phyloP scores from a whole-genome alignment of 371 early-diverging fungal species.

The Dinochytrium kinnereticum region DNA sequence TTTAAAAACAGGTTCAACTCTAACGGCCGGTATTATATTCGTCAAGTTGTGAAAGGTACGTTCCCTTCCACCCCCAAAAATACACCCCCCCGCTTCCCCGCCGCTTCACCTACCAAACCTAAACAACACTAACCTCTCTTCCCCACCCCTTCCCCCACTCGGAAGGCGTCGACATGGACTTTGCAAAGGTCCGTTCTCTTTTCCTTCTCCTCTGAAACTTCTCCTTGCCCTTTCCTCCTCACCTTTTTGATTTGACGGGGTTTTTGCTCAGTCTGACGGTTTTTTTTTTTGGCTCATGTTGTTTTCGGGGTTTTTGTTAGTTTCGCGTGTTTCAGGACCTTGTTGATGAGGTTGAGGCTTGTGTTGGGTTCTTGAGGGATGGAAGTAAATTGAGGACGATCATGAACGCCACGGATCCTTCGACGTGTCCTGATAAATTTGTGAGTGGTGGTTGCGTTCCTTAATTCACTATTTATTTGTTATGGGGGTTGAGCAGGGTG shows the following conservation, averaged over 20 bases:
- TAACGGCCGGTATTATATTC: conserved; percentile 8
- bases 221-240: too few species aligned
- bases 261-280: too few species aligned
- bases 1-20: background rate
- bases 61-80: background rate
- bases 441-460: too few species aligned
- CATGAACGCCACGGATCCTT: conserved; percentile 3
- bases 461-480: too few species aligned
- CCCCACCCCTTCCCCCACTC: background rate
- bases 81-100: background rate
- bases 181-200: conserved; percentile 5
- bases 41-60: conserved; percentile 13
- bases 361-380: background rate
- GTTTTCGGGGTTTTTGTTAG: background rate
- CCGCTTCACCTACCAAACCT: background rate
- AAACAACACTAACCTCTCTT: background rate
- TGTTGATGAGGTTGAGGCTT: conserved; percentile 2
- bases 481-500: too few species aligned
- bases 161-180: background rate
- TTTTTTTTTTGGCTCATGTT: too few species aligned
- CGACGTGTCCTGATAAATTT: background rate
- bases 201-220: too few species aligned
- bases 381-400: background rate
- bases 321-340: background rate
- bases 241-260: too few species aligned